Percentiles rank a stretch among this genome's conserved stretches.
phyloP scores from a whole-genome alignment of 2,329 filamentous ascomycete genomes.

The Arthrinium puccinioides region DNA sequence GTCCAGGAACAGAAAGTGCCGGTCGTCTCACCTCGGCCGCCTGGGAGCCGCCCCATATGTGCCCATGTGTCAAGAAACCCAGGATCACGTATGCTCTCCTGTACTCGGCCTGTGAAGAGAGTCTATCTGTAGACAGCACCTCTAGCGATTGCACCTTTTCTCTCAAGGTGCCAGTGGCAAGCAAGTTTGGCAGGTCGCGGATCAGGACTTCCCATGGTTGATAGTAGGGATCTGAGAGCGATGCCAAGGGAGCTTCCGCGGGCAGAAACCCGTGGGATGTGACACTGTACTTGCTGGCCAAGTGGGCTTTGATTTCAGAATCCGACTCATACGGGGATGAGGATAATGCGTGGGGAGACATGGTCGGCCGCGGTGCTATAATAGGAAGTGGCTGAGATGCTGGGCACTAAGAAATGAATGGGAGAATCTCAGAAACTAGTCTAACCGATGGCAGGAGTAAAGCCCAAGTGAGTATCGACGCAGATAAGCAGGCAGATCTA shows the following conservation, averaged over 20 bases:
- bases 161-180: conserved; percentile 59
- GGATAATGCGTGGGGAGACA: conserved; percentile 36
- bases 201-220: conserved; percentile 70
- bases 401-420: no score
- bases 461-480: no score
- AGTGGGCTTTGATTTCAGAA: conserved; percentile 3
- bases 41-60: conserved; percentile 78
- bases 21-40: conserved; percentile 57
- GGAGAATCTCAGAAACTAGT: no score
- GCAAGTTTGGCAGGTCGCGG: conserved; percentile 57
- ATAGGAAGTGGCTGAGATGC: no score
- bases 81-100: conserved; percentile 73
- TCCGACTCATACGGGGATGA: conserved; percentile 11
- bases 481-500: no score
- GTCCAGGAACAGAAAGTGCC: conserved; percentile 12
- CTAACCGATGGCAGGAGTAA: no score
- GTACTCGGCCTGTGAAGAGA: conserved; percentile 67
- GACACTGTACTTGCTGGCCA: conserved; percentile 28
- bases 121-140: conserved; percentile 56
- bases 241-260: conserved; percentile 55
- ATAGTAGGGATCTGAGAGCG: conserved; percentile 66
- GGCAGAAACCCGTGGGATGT: conserved; percentile 70
- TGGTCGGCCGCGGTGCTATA: no score
- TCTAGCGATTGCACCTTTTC: conserved; percentile 58
- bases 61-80: conserved; percentile 73